Evolutionary conservation across 164 flowering plant species (phyloP), one percentile per base, ranked within the genome.

Genomic region (Taxillus chinensis): DNA sequence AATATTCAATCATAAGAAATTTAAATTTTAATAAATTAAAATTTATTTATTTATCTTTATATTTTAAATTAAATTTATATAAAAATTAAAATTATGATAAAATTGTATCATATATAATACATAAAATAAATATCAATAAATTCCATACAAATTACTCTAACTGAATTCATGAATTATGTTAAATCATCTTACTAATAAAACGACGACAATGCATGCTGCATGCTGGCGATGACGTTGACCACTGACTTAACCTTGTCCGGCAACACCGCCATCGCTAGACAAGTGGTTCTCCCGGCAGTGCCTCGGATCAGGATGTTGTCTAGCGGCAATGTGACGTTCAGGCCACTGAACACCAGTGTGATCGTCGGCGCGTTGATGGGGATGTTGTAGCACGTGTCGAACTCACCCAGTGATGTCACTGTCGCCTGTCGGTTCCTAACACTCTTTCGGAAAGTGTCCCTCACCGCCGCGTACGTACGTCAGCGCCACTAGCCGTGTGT

Each of bases 201-300:
- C n/a, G n/a, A n/a, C n/a, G n/a, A n/a, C n/a, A n/a, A n/a, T n/a
- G n/a, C n/a, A n/a, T n/a, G 99, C 74, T 93, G 97, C 89, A 87
- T 76, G 70, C 73, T 89, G 64, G 97, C 95, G 9, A 90, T 86
- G 60, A 93, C 96, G 61, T 93, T 93, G 16, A 89, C 79, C 49
- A 80, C 99, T 0, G 92, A 85, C 70, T 88, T 86, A 63, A 90
- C 86, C 54, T 82, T 78, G 41, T 72, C 83, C 0, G 93, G 90
- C 8, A 97, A 78, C 2, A 84, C 81, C 0, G 92, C 92, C 92
- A 86, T 84, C 17, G 96, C 92, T 68, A 89, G 60, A 71, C 96
- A 89, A 2, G 80, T 69, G 46, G 58, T 71, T 65, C 80, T 73
- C 13, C 90, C 84, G 0, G 82, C 77, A 1, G 81, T 67, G 77